Percentiles rank a stretch among this genome's conserved stretches.
Evolutionary conservation across 2,329 filamentous ascomycete species (phyloP).

Genomic region (Hirsutella thompsonii): DNA sequence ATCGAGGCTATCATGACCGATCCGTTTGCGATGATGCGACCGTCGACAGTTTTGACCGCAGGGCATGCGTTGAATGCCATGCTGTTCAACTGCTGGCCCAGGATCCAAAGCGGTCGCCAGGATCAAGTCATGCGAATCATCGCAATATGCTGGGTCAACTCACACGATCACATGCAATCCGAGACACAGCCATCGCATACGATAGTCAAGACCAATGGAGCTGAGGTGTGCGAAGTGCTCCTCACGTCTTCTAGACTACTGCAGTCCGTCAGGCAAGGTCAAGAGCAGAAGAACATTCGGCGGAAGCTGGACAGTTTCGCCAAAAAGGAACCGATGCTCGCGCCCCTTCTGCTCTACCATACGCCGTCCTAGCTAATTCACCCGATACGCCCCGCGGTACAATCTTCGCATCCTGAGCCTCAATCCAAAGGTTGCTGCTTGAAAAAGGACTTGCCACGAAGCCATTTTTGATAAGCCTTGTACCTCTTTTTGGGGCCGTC

Average conservation of each 20-base stretch:
- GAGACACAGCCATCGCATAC: background rate
- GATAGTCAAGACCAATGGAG: background rate
- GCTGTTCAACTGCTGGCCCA: slow-evolving; percentile 55
- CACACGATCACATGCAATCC: slow-evolving; percentile 22
- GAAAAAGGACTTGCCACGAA: slow-evolving; percentile 88
- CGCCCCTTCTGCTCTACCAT: too few relatives aligned
- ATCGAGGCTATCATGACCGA: slow-evolving; percentile 52
- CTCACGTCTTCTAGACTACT: too few relatives aligned
- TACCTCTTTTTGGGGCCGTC: slow-evolving; percentile 89
- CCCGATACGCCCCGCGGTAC: too few relatives aligned
- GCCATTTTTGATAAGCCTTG: slow-evolving; percentile 91
- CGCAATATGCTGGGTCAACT: slow-evolving; percentile 48
- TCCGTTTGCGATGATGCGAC: slow-evolving; percentile 48
- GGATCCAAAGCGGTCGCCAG: slow-evolving; percentile 44
- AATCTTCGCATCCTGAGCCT: slow-evolving; percentile 5
- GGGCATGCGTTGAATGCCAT: slow-evolving; percentile 40
- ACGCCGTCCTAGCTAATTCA: too few relatives aligned
- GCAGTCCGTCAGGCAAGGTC: too few relatives aligned
- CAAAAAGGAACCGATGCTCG: too few relatives aligned
- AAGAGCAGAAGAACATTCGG: too few relatives aligned
- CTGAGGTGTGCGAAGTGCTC: too few relatives aligned
- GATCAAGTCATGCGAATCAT: slow-evolving; percentile 52
- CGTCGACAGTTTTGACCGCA: slow-evolving; percentile 39
- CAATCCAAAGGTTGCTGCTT: slow-evolving; percentile 67
- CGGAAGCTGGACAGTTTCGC: too few relatives aligned